A percentile compares a stretch with the other conserved stretches of the same genome.
Conservation (phyloP, 805 yeast genomes). For the Teunomyces panamensis region DNA sequence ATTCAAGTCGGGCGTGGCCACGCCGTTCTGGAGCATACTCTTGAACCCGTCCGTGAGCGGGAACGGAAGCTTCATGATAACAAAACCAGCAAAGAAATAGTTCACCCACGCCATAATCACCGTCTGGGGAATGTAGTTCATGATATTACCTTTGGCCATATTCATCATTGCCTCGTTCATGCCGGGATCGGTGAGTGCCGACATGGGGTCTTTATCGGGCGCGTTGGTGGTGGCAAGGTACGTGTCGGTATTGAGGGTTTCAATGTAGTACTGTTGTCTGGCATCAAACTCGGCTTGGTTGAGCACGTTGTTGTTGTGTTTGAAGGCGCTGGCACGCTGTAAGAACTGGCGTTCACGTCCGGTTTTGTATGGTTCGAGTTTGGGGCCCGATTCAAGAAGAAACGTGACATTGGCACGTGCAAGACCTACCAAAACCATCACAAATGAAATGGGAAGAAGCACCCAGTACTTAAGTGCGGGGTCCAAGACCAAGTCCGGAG, state of each 20-base stretch:
- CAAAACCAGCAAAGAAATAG: constrained; percentile 87
- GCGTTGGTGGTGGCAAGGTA: constrained; percentile 50
- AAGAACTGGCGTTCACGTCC: constrained; percentile 61
- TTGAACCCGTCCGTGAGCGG: constrained; percentile 88
- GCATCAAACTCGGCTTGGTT: constrained; percentile 48
- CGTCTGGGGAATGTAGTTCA: constrained; percentile 88
- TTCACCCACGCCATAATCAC: constrained; percentile 95
- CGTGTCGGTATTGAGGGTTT: constrained; percentile 49
- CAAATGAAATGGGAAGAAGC: constrained; percentile 79
- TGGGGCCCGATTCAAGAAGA: constrained; percentile 58
- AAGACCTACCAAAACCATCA: constrained; percentile 86
- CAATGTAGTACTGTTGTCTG: constrained; percentile 49
- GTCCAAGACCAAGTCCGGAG: constrained; percentile 52
- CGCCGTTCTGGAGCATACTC: constrained; percentile 87
- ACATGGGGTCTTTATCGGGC: constrained; percentile 34
- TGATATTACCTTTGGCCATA: constrained; percentile 77
- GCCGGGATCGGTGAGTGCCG: constrained; percentile 67
- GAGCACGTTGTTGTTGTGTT: constrained; percentile 51
- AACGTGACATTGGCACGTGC: constrained; percentile 65
- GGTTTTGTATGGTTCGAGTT: constrained; percentile 48
- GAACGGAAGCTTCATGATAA: constrained; percentile 78
- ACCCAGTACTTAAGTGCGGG: constrained; percentile 89
- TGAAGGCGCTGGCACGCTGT: constrained; percentile 55
- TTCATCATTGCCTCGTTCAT: constrained; percentile 69
- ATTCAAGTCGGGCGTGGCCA: constrained; percentile 78